Evolutionary conservation across 1,284 basidiomycete genomes (phyloP), one percentile per base, ranked within the genome.

Genomic region (Cutaneotrichosporon cutaneum): DNA sequence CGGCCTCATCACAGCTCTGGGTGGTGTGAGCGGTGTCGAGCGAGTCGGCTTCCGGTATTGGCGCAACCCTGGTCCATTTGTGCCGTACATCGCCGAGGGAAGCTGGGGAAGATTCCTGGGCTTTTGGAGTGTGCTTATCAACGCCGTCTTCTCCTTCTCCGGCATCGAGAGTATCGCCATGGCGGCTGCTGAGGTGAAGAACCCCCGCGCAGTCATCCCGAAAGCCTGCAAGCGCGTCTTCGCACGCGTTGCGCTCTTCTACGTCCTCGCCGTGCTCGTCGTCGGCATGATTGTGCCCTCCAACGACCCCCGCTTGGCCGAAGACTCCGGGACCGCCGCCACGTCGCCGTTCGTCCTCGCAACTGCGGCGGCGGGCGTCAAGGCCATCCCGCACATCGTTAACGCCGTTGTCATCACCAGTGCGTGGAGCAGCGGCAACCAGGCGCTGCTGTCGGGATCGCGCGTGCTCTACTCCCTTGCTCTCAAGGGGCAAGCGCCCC

Each of bases 271-370:
- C 13, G 58, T 67, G 1, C 70, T 82, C 27, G 75, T 90, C 59
- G 88, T 91, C 59, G 88, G 88, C 30, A 80, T 90, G 39, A 82
- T 91, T 58, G 89, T 90, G 2, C 85, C 60, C 3, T 59, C 51
- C 32, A 42, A 63, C 55, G 62, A 66, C 55, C 36, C 35, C 9
- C 26, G 39, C 8, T 26, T 76, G 65, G n/a, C 21, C 4, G 50
- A 58, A 0, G 36, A 58, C 56, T 71, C 70, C 50, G 83, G 84
- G 4, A 86, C 84, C 9, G 89, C 88, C 39, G 85, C 85, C 3
- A 84, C 84, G 3, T 89, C 87, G 10, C 89, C 89, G 0, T 91
- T 90, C 73, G 89, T 75, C 30, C 67, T 77, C 66, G 89, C 88
- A 68, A 75, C 87, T 70, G 70, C 83, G 62, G 82, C 81, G 26